These are phyloP conservation scores for Caryopteris hybrid DNA, from an alignment of 305 asterid species.

Conservation along the genomic window DNA sequence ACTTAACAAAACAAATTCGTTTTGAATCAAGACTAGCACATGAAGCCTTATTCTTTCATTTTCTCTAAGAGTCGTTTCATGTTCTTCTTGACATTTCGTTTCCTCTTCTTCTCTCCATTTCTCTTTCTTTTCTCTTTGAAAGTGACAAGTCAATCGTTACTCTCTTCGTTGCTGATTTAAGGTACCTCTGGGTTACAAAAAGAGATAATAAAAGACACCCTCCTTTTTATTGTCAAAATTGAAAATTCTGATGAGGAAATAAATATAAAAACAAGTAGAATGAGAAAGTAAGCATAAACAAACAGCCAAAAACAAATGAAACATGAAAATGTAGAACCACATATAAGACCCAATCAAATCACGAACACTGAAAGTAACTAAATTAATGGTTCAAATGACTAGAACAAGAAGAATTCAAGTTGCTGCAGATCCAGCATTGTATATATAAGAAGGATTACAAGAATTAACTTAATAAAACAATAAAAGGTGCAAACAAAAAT, in stretches of 20 bases:
- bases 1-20: neutral
- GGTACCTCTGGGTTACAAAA: neutral
- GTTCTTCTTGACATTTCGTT: neutral
- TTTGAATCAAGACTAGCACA: neutral
- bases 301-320: neutral
- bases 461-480: conserved; percentile 1
- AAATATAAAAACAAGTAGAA: neutral
- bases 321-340: neutral
- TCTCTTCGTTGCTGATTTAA: neutral
- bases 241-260: neutral
- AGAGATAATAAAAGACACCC: neutral
- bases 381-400: neutral
- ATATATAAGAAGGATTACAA: neutral
- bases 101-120: neutral
- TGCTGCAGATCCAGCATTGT: conserved; percentile 18
- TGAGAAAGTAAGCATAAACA: neutral
- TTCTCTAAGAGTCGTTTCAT: neutral
- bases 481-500: conserved; percentile 11
- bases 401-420: neutral
- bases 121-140: neutral
- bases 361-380: conserved; percentile 7
- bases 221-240: neutral
- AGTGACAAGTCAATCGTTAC: neutral
- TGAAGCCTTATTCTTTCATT: neutral
- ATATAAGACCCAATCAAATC: neutral